These are phyloP conservation scores for Pittosporum tobira DNA, from an alignment of 129 eudicot genomes.

Conservation along the genomic window DNA sequence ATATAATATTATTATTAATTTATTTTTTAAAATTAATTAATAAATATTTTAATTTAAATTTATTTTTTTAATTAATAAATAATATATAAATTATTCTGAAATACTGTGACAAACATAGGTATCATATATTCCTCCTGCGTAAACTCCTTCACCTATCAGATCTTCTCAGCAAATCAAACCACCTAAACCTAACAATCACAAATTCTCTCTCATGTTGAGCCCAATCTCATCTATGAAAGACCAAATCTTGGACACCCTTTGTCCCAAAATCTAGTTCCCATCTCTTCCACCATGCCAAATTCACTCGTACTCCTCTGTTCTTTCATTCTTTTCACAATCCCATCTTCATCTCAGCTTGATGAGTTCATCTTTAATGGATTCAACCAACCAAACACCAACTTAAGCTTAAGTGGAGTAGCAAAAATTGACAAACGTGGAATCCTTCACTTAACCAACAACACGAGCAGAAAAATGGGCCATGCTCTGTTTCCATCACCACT, in stretches of 20 bases:
- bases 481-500: slow-evolving; percentile 10
- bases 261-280: neutral
- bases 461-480: slow-evolving; percentile 10
- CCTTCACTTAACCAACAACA: slow-evolving; percentile 16
- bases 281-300: slow-evolving; percentile 6
- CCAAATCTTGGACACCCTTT: neutral
- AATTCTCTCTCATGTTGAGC: neutral
- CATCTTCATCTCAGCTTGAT: slow-evolving; percentile 10
- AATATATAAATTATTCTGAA: no score
- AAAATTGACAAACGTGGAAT: slow-evolving; percentile 11
- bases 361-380: slow-evolving; percentile 22
- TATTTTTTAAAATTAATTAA: no score
- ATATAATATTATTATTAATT: no score
- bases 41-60: no score
- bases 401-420: slow-evolving; percentile 19
- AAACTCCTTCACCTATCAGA: neutral
- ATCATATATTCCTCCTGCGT: neutral
- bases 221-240: neutral
- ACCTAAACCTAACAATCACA: neutral
- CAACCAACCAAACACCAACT: slow-evolving; percentile 6
- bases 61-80: no score
- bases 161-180: neutral
- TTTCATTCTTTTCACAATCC: slow-evolving; percentile 10
- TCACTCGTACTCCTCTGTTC: slow-evolving; percentile 1
- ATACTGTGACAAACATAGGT: no score